Percentiles rank a stretch among this genome's conserved stretches.
These are phyloP conservation scores for Ganoderma multipileum DNA, from an alignment of 1,284 basidiomycete genomes.

Conservation along the genomic window DNA sequence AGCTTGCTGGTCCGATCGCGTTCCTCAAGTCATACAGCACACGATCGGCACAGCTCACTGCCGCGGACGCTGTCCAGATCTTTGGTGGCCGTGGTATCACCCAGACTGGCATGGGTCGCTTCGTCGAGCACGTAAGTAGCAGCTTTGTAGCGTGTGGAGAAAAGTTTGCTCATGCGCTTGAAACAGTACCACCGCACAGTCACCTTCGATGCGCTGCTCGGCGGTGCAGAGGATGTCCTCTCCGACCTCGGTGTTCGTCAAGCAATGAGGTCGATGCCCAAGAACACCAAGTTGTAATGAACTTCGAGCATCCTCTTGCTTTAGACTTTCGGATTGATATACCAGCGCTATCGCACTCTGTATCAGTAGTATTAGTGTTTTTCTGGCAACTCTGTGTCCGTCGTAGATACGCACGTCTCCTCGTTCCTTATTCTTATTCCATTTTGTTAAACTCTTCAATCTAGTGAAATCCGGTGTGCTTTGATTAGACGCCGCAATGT, in stretches of 20 bases:
- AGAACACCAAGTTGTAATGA: slow-evolving; percentile 50
- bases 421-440: background rate
- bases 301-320: background rate
- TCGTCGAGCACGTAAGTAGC: slow-evolving; percentile 70
- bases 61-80: slow-evolving; percentile 81
- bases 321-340: background rate
- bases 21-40: slow-evolving; percentile 81
- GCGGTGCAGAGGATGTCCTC: slow-evolving; percentile 76
- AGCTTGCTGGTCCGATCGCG: slow-evolving; percentile 66
- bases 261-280: slow-evolving; percentile 65
- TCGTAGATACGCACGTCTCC: background rate
- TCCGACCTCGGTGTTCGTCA: slow-evolving; percentile 74
- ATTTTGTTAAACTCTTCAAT: background rate
- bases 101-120: slow-evolving; percentile 73
- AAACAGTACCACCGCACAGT: slow-evolving; percentile 69
- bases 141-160: slow-evolving; percentile 1
- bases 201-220: slow-evolving; percentile 73
- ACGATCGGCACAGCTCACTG: slow-evolving; percentile 72
- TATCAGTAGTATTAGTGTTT: slow-evolving; percentile 1
- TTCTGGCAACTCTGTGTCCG: background rate
- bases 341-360: slow-evolving; percentile 4
- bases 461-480: background rate
- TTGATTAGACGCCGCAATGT: background rate
- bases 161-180: slow-evolving; percentile 7
- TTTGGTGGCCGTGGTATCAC: slow-evolving; percentile 86